These are phyloP conservation scores for Myxozyma melibiosi DNA, from an alignment of 805 yeast species.

Conservation along the genomic window DNA sequence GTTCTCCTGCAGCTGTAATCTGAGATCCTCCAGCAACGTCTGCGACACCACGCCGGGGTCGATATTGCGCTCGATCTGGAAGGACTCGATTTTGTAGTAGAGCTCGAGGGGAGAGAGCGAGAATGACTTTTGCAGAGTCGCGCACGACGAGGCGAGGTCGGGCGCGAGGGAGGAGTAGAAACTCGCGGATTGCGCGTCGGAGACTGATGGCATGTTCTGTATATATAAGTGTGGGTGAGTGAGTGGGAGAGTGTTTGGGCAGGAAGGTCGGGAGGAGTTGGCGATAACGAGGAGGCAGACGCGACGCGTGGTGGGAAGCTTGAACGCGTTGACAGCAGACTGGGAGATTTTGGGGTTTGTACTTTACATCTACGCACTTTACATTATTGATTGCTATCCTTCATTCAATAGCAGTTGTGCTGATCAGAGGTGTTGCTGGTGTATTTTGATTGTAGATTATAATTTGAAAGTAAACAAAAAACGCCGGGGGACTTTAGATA, in stretches of 20 bases:
- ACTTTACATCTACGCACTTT: not conserved
- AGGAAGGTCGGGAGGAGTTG: not conserved
- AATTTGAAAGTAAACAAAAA: too few relatives aligned
- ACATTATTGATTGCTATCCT: too few relatives aligned
- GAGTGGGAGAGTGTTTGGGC: not conserved
- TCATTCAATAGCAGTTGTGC: too few relatives aligned
- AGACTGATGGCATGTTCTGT: constrained; percentile 3
- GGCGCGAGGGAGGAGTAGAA: constrained; percentile 1
- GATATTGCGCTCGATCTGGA: constrained; percentile 5
- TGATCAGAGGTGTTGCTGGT: too few relatives aligned
- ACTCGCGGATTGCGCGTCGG: not conserved
- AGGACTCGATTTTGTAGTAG: constrained; percentile 25
- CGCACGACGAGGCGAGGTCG: not conserved
- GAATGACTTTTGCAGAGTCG: constrained; percentile 16
- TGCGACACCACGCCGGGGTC: constrained; percentile 2
- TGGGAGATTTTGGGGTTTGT: constrained; percentile 11
- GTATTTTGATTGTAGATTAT: too few relatives aligned
- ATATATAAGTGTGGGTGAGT: not conserved
- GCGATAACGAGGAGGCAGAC: not conserved
- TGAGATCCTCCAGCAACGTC: constrained; percentile 21
- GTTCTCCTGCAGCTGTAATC: constrained; percentile 20
- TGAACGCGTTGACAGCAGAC: constrained; percentile 6
- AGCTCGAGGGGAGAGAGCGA: constrained; percentile 19
- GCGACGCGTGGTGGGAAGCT: constrained; percentile 19
- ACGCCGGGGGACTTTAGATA: too few relatives aligned